phyloP scores from a whole-genome alignment of 768 basidiomycete genomes.

The Russula lepida region DNA sequence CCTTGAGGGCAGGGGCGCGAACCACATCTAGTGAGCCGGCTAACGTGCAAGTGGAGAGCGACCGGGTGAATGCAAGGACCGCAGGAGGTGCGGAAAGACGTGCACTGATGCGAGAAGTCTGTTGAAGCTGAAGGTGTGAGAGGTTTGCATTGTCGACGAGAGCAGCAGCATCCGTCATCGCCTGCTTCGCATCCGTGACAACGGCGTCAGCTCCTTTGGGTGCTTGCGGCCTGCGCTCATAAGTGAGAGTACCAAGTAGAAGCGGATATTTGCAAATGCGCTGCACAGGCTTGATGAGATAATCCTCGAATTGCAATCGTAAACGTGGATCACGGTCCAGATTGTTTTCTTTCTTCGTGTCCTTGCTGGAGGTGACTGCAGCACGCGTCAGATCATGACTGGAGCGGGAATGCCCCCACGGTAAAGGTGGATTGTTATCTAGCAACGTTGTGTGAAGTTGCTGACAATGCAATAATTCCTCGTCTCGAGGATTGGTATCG shows the following conservation, averaged over 20 bases:
- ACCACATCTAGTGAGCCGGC: constrained; percentile 87
- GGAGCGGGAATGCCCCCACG: neutral
- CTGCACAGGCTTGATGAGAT: constrained; percentile 96
- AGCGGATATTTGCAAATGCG: constrained; percentile 93
- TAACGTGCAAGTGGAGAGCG: constrained; percentile 69
- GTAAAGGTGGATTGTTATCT: neutral
- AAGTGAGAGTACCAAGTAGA: constrained; percentile 63
- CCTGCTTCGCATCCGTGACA: constrained; percentile 13
- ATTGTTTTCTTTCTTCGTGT: constrained; percentile 4
- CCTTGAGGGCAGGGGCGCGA: constrained; percentile 47
- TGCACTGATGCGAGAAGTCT: constrained; percentile 26
- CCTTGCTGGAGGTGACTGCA: neutral
- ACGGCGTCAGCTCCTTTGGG: constrained; percentile 2
- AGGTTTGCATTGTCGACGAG: constrained; percentile 18
- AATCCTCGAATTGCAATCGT: constrained; percentile 67
- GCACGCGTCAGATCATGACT: neutral
- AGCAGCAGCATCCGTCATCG: constrained; percentile 18
- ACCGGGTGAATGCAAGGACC: constrained; percentile 53
- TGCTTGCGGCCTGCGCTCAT: neutral
- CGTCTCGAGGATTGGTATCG: neutral
- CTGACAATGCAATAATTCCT: neutral
- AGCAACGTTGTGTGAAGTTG: neutral
- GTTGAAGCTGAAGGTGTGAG: constrained; percentile 10
- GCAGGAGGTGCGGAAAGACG: constrained; percentile 29
- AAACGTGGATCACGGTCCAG: constrained; percentile 18